Conservation (phyloP, 2,329 filamentous ascomycete species). For the Pseudocercospora musae region DNA sequence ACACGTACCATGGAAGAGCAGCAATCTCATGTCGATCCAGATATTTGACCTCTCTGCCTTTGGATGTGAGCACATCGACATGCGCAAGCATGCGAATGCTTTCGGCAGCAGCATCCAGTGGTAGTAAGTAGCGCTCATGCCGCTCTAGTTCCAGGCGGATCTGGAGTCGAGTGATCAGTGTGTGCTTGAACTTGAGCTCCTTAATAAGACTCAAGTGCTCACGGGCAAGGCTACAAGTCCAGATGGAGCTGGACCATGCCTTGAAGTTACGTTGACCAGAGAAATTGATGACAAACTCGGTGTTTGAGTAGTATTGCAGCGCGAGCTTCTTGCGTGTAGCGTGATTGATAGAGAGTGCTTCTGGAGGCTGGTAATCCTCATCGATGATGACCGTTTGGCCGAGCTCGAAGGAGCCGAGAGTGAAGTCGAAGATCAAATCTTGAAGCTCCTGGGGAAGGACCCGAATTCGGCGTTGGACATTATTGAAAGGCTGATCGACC, state of each 20-base stretch:
- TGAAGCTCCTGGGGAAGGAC: conserved; percentile 6
- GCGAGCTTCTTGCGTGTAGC: not conserved
- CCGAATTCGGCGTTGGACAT: not conserved
- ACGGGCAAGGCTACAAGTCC: not conserved
- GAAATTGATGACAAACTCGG: not conserved
- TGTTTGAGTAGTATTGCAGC: not conserved
- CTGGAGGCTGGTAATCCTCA: not conserved
- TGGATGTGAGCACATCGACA: not conserved
- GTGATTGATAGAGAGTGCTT: not conserved
- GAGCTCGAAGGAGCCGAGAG: not conserved
- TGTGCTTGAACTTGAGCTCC: not conserved
- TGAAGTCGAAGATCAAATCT: conserved; percentile 6
- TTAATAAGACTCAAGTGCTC: not conserved
- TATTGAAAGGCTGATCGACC: not conserved
- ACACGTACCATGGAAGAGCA: not conserved
- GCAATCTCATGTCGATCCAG: not conserved
- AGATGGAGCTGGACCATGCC: not conserved
- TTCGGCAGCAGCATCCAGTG: not conserved
- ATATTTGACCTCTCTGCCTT: not conserved
- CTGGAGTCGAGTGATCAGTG: not conserved
- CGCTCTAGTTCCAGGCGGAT: not conserved
- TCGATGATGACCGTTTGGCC: not conserved
- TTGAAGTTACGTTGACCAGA: not conserved
- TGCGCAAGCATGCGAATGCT: not conserved
- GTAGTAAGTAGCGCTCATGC: not conserved